Evolutionary conservation across 208 protist genomes (phyloP).

Genomic region (Acanthamoeba lenticulata): DNA sequence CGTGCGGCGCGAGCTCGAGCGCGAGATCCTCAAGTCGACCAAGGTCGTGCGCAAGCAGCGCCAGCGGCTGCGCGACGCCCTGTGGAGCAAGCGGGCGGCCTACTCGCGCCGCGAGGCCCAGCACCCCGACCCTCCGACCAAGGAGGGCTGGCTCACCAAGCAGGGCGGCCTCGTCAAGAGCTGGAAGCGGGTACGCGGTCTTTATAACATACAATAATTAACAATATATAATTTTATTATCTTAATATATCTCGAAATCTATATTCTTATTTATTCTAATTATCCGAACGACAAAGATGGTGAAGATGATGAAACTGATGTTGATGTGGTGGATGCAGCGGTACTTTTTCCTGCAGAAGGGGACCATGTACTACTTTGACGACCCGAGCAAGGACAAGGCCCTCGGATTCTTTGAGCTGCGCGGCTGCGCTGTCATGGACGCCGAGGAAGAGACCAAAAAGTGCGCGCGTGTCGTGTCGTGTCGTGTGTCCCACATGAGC

Average conservation of each 20-base stretch:
- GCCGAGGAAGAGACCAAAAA: conserved; percentile 29
- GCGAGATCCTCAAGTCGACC: background rate
- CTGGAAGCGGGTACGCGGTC: background rate
- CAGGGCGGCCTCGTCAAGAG: conserved; percentile 50
- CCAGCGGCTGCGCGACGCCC: background rate
- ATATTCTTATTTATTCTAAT: background rate
- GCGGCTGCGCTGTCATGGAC: conserved; percentile 12
- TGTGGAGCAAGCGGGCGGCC: background rate
- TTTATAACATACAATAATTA: background rate
- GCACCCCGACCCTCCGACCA: background rate
- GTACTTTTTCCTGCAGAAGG: conserved; percentile 25
- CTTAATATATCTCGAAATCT: background rate
- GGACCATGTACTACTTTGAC: background rate
- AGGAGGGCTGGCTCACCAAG: conserved; percentile 48
- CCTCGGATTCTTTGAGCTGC: background rate
- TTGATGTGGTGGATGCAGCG: background rate
- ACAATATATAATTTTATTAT: too few species aligned
- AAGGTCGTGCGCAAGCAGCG: background rate
- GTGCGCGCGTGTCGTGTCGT: background rate
- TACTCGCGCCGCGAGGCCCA: background rate
- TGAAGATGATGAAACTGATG: too few species aligned
- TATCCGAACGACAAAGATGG: too few species aligned
- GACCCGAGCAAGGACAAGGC: conserved; percentile 38
- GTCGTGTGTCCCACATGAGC: background rate
- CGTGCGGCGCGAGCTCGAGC: background rate